Base-by-base conservation (phyloP, 257 asterid genomes). In the Mentha longifolia region DNA sequence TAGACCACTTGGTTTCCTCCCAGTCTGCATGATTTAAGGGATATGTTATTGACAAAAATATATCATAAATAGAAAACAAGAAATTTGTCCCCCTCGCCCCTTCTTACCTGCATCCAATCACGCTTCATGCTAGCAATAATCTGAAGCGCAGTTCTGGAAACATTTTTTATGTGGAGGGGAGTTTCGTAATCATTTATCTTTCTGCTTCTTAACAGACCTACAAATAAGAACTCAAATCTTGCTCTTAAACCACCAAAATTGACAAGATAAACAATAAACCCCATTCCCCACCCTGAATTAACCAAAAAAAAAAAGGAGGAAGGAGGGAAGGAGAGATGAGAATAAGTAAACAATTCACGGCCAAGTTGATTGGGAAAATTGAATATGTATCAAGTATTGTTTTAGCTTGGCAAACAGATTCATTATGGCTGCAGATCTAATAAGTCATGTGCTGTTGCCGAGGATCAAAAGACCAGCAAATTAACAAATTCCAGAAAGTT, bases 1-100 rank as follows among this genome's bases (percentile, higher is more conserved):
- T 68, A 91, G 75, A 58, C 97, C 98, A 85, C 96, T 89, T 14
- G 97, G 98, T 75, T 93, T 93, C 82, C 97, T 91, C 65, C 98
- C 98, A 58, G 97, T 91, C 97, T 93, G 86, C 61, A 67, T 63
- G 57, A 70, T 76, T 76, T 56, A 77, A 17, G 42, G 43, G 67
- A 66, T 55, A 75, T 70, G 37, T 74, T 72, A 39, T 28, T 13
- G 51, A 47, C 28, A 51, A 54, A 71, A 65, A 50, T 54, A 61
- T 30, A 70, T 35, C 55, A 35, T 57, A 35, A 22, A 55, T 47
- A 49, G 54, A 43, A 9, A 66, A 68, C 7, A 9, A 64, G 25
- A 19, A 50, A 25, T 35, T 61, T 55, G 39, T 35, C 75, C 39
- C 58, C 19, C n/a, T n/a, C 6, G 39, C 67, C 64, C 63, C 41